Base-by-base conservation (phyloP, 2,329 filamentous ascomycete species). In the Aspergillus piperis region DNA sequence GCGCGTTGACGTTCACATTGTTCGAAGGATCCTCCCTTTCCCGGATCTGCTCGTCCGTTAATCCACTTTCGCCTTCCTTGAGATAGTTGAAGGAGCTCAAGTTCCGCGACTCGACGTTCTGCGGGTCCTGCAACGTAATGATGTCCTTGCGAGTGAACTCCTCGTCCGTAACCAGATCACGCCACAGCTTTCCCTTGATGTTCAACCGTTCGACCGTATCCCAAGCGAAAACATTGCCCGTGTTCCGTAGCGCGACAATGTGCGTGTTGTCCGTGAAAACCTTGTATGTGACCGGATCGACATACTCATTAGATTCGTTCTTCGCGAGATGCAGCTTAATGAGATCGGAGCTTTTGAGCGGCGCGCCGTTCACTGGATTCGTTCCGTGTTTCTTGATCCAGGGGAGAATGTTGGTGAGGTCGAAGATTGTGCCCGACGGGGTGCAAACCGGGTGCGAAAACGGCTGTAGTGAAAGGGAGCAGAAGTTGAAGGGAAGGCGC, bases 231-330 rank as follows among this genome's bases (percentile, higher is more conserved):
- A 96, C 95, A 77, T 99, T 99, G 53, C 94, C 94, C 60, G 93
- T 94, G 58, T 83, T 90, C 59, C 87, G 84, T 64, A 99, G 83
- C 15, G 93, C 94, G 49, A 98, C 91, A 60, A 99, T 91, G 76
- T 98, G 95, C 3, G 95, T 98, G 77, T 98, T 98, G 75, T 99
- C 92, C 50, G 95, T 99, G 71, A 99, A 92, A 44, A 96, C 90
- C 77, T 99, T 99, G 83, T 91, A 98, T 0, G 93, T 97, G 50
- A 99, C 94, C 0, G 95, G 96, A 71, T 99, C 95, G 64, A 98
- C 91, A 70, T 95, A 90, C 69, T 98, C 95, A 56, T 87, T 90
- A 62, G 93, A 90, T 56, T 93, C 90, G 75, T 98, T 99, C 75
- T 94, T 93, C 62, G 91, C 85, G 76, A 98, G 96, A 73, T 93